A percentile compares a stretch with the other conserved stretches of the same genome.
Evolutionary conservation across 768 basidiomycete genomes (phyloP).

Genomic region (Pleurotus tuber-regium): DNA sequence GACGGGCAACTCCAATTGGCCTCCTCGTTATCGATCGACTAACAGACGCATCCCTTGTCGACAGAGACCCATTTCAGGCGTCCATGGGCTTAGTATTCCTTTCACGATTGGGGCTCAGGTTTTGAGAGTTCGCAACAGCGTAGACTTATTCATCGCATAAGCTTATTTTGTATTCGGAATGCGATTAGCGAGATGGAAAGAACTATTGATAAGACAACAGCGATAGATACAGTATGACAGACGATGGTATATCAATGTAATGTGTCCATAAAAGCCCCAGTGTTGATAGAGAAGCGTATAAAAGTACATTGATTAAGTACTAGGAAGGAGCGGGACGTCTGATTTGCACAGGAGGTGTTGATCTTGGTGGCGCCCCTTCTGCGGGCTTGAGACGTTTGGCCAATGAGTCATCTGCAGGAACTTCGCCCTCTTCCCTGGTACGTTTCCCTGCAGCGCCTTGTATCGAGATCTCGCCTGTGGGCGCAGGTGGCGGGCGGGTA

Average conservation of each 20-base stretch:
- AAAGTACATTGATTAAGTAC: neutral
- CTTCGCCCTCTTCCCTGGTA: constrained; percentile 52
- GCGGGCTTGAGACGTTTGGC: constrained; percentile 68
- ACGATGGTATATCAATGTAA: neutral
- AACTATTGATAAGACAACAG: neutral
- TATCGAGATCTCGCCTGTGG: constrained; percentile 47
- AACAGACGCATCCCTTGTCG: constrained; percentile 30
- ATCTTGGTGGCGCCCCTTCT: constrained; percentile 19
- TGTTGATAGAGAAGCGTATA: too few species aligned
- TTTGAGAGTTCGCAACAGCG: too few species aligned
- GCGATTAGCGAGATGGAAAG: neutral
- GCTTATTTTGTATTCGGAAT: too few species aligned
- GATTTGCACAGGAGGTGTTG: constrained; percentile 4
- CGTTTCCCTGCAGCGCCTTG: constrained; percentile 67
- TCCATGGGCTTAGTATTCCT: constrained; percentile 46
- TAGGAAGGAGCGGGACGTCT: constrained; percentile 2
- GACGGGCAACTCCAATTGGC: neutral
- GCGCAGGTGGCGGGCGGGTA: constrained; percentile 33
- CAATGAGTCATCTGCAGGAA: constrained; percentile 50
- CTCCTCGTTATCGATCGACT: constrained; percentile 25
- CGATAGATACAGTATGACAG: constrained; percentile 1
- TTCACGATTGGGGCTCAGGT: constrained; percentile 34
- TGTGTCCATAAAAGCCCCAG: neutral
- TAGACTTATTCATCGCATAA: too few species aligned
- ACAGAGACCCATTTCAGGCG: constrained; percentile 41